These are phyloP conservation scores for Zygosaccharomyces siamensis DNA, from an alignment of 805 yeast genomes.

Conservation along the genomic window DNA sequence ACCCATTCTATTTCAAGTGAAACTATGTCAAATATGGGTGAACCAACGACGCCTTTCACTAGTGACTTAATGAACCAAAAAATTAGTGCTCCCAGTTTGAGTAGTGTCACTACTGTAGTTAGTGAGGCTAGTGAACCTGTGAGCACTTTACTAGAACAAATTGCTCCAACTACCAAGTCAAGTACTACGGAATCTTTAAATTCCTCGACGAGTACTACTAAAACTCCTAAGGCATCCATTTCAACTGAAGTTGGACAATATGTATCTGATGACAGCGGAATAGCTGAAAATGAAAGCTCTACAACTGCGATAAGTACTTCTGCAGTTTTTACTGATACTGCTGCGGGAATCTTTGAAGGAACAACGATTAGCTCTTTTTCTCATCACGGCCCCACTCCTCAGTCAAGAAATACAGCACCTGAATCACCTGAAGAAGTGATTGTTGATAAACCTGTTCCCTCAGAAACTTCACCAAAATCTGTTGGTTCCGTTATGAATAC, in stretches of 20 bases:
- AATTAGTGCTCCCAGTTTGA: not conserved
- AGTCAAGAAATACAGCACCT: not conserved
- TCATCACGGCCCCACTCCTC: slow-evolving; percentile 3
- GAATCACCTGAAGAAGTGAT: not conserved
- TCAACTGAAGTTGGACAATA: not conserved
- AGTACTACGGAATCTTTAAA: not conserved
- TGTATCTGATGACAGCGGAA: not conserved
- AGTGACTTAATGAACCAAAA: not conserved
- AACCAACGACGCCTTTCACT: not conserved
- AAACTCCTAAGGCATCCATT: not conserved
- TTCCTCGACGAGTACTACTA: not conserved
- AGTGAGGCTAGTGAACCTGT: not conserved
- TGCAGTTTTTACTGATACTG: not conserved
- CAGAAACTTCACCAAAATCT: not conserved
- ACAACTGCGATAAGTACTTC: not conserved
- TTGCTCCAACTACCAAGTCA: not conserved
- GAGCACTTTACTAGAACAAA: not conserved
- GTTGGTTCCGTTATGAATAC: not conserved
- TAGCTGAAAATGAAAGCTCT: not conserved
- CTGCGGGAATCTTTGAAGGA: not conserved
- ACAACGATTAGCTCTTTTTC: not conserved
- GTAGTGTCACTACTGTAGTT: not conserved
- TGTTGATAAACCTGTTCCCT: not conserved
- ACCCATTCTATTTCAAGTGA: not conserved
- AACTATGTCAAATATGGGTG: not conserved